Percentiles rank a stretch among this genome's conserved stretches.
Conservation (phyloP, 2,329 filamentous ascomycete genomes). For the Sclerotinia sclerotiorum region DNA sequence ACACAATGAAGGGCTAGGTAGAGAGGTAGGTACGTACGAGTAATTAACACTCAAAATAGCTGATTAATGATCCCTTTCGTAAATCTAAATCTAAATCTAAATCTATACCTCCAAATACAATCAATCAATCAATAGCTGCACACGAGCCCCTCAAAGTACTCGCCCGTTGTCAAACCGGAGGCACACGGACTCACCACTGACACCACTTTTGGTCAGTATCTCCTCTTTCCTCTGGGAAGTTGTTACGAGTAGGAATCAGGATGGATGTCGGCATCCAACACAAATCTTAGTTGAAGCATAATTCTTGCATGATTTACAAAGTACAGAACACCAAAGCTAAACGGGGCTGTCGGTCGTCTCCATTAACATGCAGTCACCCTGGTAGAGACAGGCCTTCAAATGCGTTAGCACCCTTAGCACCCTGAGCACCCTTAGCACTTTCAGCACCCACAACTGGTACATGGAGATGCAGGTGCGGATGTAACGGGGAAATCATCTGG, state of each 20-base stretch:
- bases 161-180: neutral
- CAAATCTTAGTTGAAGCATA: neutral
- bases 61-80: neutral
- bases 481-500: neutral
- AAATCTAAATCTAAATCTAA: too few species aligned
- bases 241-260: too few species aligned
- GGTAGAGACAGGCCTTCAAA: neutral
- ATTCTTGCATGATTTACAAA: neutral
- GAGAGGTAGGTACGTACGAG: too few species aligned
- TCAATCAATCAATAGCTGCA: neutral
- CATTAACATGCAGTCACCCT: conserved; percentile 2
- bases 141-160: neutral
- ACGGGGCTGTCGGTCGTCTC: neutral
- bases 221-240: too few species aligned
- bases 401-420: neutral
- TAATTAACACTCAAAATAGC: too few species aligned
- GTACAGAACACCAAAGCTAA: neutral
- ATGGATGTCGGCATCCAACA: neutral
- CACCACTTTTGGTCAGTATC: too few species aligned
- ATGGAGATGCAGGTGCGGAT: conserved; percentile 13
- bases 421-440: too few species aligned
- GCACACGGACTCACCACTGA: too few species aligned
- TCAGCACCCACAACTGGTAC: neutral
- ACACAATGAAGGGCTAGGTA: neutral
- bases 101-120: too few species aligned